Percentiles rank a stretch among this genome's conserved stretches.
Evolutionary conservation across 2,329 filamentous ascomycete species (phyloP).

Genomic region (Epichloe hybrida): DNA sequence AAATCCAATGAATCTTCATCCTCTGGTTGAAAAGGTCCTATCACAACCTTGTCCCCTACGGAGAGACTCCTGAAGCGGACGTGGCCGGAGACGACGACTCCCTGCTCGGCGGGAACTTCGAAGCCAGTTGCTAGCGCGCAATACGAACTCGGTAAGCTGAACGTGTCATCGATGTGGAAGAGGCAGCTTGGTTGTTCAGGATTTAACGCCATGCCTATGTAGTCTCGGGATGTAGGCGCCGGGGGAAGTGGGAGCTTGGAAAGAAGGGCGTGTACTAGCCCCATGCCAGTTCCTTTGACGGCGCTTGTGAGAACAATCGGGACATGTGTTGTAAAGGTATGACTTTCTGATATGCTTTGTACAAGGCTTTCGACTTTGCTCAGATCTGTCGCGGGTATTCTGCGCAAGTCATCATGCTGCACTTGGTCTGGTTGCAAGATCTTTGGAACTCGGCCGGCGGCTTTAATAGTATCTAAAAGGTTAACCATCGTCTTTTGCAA

Average conservation of each 20-base stretch:
- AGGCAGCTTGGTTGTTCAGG: constrained; percentile 49
- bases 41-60: constrained; percentile 61
- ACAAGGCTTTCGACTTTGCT: constrained; percentile 44
- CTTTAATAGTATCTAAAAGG: constrained; percentile 66
- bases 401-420: constrained; percentile 37
- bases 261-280: constrained; percentile 68
- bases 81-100: constrained; percentile 69
- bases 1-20: constrained; percentile 29
- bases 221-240: constrained; percentile 37
- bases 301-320: constrained; percentile 83
- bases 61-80: constrained; percentile 66
- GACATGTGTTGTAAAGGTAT: constrained; percentile 39
- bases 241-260: constrained; percentile 56
- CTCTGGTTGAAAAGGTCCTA: constrained; percentile 63
- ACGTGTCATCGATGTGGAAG: constrained; percentile 87
- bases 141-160: constrained; percentile 56
- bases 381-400: constrained; percentile 42
- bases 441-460: constrained; percentile 56
- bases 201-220: constrained; percentile 39
- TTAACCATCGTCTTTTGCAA: constrained; percentile 59
- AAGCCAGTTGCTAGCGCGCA: constrained; percentile 10
- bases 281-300: constrained; percentile 71
- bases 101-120: constrained; percentile 26
- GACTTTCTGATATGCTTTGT: constrained; percentile 31
- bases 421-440: constrained; percentile 50